Base-by-base conservation (phyloP, 768 basidiomycete genomes). In the Naganishia friedmannii region DNA sequence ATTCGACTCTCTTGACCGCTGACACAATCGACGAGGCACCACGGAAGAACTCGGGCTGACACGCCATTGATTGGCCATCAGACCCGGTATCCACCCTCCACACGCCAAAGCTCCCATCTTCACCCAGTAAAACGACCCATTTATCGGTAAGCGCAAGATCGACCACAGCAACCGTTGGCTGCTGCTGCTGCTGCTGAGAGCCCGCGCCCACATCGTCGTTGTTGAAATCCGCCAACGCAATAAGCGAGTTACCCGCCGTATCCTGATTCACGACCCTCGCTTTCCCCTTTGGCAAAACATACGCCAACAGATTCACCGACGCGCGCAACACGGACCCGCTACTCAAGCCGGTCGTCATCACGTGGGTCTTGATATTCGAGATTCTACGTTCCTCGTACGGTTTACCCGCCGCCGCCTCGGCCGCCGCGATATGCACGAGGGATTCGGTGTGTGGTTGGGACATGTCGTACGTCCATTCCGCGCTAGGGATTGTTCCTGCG, bases 321-420 rank as follows among this genome's bases (percentile, higher is more conserved):
- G 56, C 60, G 3, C 42, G 26, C n/a, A 70, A 15, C 10, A 45
- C 32, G 15, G 42, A 46, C 9, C 60, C 45, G 28, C 17, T 8
- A 23, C n/a, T 23, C 6, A 70, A 37, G 37, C 69, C 69, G n/a
- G 69, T 54, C 2, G 46, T 46, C 58, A 70, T 34, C 13, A 55
- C 60, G 21, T 70, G 46, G 9, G 69, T 70, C 60, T 65, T 70
- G 53, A 70, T 53, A 21, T 42, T 39, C 15, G 58, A 65, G 31
- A 70, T 54, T 53, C 60, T 53, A 21, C 60, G 57, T 60, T 70
- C 69, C 17, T 53, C 46, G 23, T 65, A 51, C n/a, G 51, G 58
- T 19, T 70, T 58, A n/a, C n/a, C n/a, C n/a, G n/a, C n/a, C n/a
- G n/a, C n/a, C n/a, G n/a, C n/a, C n/a, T n/a, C n/a, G n/a, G n/a